Evolutionary conservation across 805 yeast species (phyloP).

Genomic region (Martiniozyma abietophila): DNA sequence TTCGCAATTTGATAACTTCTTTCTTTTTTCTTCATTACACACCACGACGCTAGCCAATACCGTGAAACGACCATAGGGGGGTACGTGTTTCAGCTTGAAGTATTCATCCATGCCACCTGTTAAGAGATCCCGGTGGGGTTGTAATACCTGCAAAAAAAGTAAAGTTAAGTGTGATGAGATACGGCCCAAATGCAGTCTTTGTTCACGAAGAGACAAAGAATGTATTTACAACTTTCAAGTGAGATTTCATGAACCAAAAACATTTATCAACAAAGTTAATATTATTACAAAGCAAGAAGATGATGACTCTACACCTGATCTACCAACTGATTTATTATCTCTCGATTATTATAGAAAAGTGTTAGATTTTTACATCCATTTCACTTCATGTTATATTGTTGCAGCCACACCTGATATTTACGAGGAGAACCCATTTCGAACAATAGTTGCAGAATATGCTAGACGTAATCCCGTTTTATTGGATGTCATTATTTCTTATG

Average conservation of each 20-base stretch:
- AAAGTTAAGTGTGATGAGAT: constrained; percentile 18
- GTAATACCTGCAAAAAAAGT: constrained; percentile 15
- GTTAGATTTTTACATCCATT: constrained; percentile 51
- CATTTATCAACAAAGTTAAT: background rate
- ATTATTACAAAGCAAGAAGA: background rate
- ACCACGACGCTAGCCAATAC: constrained; percentile 64
- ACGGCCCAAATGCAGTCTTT: constrained; percentile 15
- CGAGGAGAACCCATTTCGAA: constrained; percentile 59
- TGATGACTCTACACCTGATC: background rate
- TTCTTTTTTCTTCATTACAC: constrained; percentile 1
- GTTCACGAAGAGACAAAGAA: constrained; percentile 7
- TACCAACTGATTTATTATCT: constrained; percentile 49
- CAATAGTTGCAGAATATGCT: constrained; percentile 57
- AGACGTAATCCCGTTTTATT: constrained; percentile 44
- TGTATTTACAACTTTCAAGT: constrained; percentile 9
- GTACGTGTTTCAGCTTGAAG: too few species aligned
- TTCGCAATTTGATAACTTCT: background rate
- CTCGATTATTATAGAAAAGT: constrained; percentile 53
- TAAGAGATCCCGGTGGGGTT: constrained; percentile 9
- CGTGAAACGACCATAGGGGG: too few species aligned
- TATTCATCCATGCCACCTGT: too few species aligned
- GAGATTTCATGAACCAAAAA: constrained; percentile 6
- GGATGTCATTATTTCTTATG: constrained; percentile 42
- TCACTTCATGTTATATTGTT: constrained; percentile 49
- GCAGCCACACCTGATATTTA: constrained; percentile 52